Conservation (phyloP, 805 yeast genomes). For the Brettanomyces sp. region DNA sequence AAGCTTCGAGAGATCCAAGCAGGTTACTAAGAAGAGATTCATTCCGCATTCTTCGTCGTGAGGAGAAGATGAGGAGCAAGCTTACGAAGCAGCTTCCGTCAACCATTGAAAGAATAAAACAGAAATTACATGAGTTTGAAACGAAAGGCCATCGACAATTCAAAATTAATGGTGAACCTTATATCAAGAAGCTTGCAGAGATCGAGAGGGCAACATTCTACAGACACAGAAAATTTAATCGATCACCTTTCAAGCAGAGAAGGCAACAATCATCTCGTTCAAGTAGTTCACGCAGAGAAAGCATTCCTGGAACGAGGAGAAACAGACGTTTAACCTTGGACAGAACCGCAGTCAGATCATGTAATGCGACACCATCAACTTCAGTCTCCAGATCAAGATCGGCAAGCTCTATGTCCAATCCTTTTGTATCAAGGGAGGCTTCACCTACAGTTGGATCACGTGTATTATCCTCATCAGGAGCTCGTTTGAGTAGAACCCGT, state of each 20-base stretch:
- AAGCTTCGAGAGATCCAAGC: constrained; percentile 70
- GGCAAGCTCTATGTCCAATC: constrained; percentile 15
- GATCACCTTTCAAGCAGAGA: too few relatives aligned
- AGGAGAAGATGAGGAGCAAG: constrained; percentile 66
- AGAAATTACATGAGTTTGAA: constrained; percentile 41
- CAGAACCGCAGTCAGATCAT: constrained; percentile 1
- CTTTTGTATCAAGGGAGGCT: constrained; percentile 12
- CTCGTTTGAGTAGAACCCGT: constrained; percentile 1
- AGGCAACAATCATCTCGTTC: too few relatives aligned
- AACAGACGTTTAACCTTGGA: background rate
- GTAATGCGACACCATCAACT: background rate
- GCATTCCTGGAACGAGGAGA: too few relatives aligned
- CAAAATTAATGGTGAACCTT: constrained; percentile 37
- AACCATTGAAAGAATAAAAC: constrained; percentile 41
- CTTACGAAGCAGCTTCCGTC: constrained; percentile 62
- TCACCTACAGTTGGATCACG: constrained; percentile 1
- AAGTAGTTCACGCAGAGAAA: too few relatives aligned
- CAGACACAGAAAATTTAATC: too few relatives aligned
- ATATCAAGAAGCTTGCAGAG: constrained; percentile 22
- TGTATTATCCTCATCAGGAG: background rate
- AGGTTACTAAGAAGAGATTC: constrained; percentile 67
- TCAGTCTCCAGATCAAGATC: background rate
- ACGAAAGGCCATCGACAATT: constrained; percentile 27
- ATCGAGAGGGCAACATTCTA: constrained; percentile 9
- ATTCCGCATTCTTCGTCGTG: constrained; percentile 69